Base-by-base conservation (phyloP, 2,329 filamentous ascomycete genomes). In the Sporothrix pallida region DNA sequence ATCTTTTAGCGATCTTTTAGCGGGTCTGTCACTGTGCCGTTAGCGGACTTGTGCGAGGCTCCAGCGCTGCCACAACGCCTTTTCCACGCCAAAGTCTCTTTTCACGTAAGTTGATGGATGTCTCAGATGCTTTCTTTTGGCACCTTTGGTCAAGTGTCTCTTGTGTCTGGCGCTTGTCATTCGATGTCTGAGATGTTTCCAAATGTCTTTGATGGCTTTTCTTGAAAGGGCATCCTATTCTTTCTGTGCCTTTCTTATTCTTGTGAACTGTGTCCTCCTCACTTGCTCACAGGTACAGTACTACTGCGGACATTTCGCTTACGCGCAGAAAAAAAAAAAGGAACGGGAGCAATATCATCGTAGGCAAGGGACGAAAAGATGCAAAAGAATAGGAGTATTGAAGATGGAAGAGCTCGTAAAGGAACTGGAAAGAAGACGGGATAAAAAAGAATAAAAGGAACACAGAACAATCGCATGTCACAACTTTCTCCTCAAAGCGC, bases 91-190 rank as follows among this genome's bases (percentile, higher is more conserved):
- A 5, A 37, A 20, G 60, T 23, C 63, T 12, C 26, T 62, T 50
- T 44, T 50, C 63, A 68, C 20, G 9, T 31, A 2, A 31, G 65
- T 37, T 68, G 54, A 52, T 42, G 48, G 46, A 37, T 69, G 67
- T 69, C 67, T 68, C 65, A 52, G 65, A 31, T 68, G 23, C 46
- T 68, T 68, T 3, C 58, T 37, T 52, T 68, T 31, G 46, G 65
- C 46, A 31, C 4, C 52, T 67, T 60, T 15, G 54, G 20, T n/a
- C 5, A 50, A 26, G 8, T 10, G 6, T 50, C 44, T 50, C 44
- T 62, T 68, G 63, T 68, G 31, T 37, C 31, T 37, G 2, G 31
- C 62, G 48, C 42, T 65, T 26, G 62, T 67, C 62, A 48, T 20
- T 46, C 62, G 10, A 15, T 17, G 62, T 65, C 62, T 26, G n/a